Evolutionary conservation across 305 asterid species (phyloP), one percentile per base, ranked within the genome.

Genomic region (Rubia peregrina): DNA sequence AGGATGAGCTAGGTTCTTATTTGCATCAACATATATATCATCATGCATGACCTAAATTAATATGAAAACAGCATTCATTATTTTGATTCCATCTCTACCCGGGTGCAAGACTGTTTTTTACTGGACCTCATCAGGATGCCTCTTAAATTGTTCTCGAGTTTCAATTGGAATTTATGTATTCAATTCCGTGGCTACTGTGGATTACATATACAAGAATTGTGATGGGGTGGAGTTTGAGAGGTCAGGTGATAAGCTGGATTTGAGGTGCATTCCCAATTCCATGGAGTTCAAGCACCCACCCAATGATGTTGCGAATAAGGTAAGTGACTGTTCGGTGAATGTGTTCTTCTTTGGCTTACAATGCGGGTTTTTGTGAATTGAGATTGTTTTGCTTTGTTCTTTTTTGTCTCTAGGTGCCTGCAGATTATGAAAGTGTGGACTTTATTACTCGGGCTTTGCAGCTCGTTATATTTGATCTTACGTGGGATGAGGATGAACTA

Each of bases 401-500:
- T 36, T 36, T 36, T 36, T 36, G 40, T 36, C 40, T 5, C 40
- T 62, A 92, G 97, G 90, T 83, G 66, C 98, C 97, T 36, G 77
- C 84, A n/a, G 85, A 78, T 70, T 93, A 90, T 67, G 90, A 87
- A 83, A 96, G 96, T 60, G 72, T 86, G 71, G 92, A 90, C 81
- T 93, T 90, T 78, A 89, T 85, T 61, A 90, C 94, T 68, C 83
- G 86, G 73, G 98, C 96, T 51, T 80, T 93, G 81, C 95, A 89
- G 75, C 96, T 89, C 33, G 89, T 97, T 80, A 85, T 86, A 75
- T 74, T 93, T 80, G 77, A 86, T 43, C 85, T 88, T 78, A 87
- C 95, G 48, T 90, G 98, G 96, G 98, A 90, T 83, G 97, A 90
- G 76, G 98, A 93, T 83, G 98, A 89, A 78, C 98, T 94, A 26